Conservation (phyloP, 768 basidiomycete species). For the Leccinum longicurvipes region DNA sequence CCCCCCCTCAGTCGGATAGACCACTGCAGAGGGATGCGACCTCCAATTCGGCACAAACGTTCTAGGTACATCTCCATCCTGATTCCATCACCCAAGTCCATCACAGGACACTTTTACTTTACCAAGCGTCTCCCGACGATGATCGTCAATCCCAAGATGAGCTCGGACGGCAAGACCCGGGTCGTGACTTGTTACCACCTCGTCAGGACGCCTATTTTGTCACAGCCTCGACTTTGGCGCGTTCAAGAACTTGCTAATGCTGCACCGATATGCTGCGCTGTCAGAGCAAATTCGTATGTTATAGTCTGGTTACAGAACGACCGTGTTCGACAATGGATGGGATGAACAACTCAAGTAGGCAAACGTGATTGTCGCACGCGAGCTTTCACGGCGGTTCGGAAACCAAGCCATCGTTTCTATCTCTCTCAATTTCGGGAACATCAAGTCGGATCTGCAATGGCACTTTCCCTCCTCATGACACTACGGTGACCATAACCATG, state of each 20-base stretch:
- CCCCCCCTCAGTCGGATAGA: slow-evolving; percentile 34
- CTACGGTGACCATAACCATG: not conserved
- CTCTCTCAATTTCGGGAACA: slow-evolving; percentile 45
- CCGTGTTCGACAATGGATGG: not conserved
- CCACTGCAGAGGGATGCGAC: slow-evolving; percentile 51
- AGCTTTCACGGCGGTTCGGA: slow-evolving; percentile 45
- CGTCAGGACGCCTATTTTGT: slow-evolving; percentile 34
- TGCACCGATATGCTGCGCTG: slow-evolving; percentile 22
- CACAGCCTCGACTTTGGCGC: slow-evolving; percentile 38
- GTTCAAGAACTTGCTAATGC: slow-evolving; percentile 33
- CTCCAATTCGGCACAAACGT: slow-evolving; percentile 13
- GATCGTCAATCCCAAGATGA: slow-evolving; percentile 35
- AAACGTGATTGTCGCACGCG: slow-evolving; percentile 42
- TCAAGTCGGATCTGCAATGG: slow-evolving; percentile 32
- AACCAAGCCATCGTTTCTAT: slow-evolving; percentile 45
- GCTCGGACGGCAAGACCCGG: slow-evolving; percentile 43
- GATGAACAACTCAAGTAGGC: slow-evolving; percentile 30
- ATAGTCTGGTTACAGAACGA: not conserved
- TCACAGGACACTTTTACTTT: slow-evolving; percentile 60
- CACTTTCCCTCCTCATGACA: slow-evolving; percentile 7
- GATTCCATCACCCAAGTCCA: not conserved
- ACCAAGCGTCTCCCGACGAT: slow-evolving; percentile 51
- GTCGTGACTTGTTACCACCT: slow-evolving; percentile 48
- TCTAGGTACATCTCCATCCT: slow-evolving; percentile 33
- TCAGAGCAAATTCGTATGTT: slow-evolving; percentile 45